phyloP scores from a whole-genome alignment of 1,139 yeast genomes.

The Diutina mesorugosa region DNA sequence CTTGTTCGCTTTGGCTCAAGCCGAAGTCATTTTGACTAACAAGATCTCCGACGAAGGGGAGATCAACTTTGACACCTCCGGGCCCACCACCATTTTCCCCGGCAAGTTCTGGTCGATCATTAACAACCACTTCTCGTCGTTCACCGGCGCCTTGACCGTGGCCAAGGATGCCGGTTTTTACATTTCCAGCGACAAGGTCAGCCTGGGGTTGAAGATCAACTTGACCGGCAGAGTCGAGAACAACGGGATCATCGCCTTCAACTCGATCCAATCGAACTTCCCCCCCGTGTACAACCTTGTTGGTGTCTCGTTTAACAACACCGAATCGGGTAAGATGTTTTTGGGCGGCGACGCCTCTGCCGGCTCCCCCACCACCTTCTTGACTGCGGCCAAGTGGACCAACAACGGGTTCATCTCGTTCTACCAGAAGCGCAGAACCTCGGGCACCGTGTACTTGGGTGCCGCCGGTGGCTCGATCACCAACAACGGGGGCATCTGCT shows the following conservation, averaged over 20 bases:
- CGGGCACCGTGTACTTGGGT: neutral
- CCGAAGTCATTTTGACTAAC: neutral
- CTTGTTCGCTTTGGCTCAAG: neutral
- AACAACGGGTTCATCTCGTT: neutral
- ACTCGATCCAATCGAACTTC: neutral
- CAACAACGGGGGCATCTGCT: conserved; percentile 5
- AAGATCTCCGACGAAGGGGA: neutral
- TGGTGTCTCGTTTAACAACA: neutral
- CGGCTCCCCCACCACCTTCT: neutral
- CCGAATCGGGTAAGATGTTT: neutral
- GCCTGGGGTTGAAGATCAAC: neutral
- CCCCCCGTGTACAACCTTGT: neutral
- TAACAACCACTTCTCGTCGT: neutral
- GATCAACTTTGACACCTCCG: neutral
- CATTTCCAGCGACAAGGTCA: neutral
- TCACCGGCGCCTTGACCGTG: neutral
- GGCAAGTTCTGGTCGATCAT: conserved; percentile 1
- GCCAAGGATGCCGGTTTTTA: neutral
- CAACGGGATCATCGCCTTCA: neutral
- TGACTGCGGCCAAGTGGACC: neutral
- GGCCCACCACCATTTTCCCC: neutral
- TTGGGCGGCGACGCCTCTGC: neutral
- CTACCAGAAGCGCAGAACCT: neutral
- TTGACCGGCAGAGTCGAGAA: neutral
- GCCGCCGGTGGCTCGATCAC: neutral